Evolutionary conservation across 2,329 filamentous ascomycete species (phyloP), one percentile per base, ranked within the genome.

Genomic region (Pestalotiopsis fici): DNA sequence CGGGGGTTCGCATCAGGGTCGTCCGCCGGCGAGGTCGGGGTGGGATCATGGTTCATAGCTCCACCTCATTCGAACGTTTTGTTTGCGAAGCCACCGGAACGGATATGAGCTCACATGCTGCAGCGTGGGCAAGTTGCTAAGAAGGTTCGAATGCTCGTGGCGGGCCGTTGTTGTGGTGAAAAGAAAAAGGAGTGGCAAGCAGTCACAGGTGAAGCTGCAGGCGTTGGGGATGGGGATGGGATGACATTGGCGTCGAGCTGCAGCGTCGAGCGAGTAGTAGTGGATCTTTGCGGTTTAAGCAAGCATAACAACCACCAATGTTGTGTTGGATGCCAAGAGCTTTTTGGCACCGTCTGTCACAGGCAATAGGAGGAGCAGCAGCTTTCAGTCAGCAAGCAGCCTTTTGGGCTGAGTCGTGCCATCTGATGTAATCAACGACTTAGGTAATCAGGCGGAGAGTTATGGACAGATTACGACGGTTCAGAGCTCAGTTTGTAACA

Each of bases 21-120:
- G 31, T 75, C 71, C 73, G 79, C 78, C 76, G 79, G 77, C 76
- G 76, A 78, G 78, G 78, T 80, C 77, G 80, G 76, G 77, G 76
- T 77, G 77, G 78, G 73, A 81, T 79, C 81, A 82, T 83, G 71
- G 80, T 78, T 82, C 80, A 83, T 83, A 79, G 80, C 80, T 82
- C 79, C 74, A 74, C 77, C 77, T 77, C 77, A 79, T 75, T 77
- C 74, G 75, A 77, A 74, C 72, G 73, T 59, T 50, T 50, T 73
- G 74, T 70, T 35, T 35, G 31, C 31, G 31, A 73, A 74, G 72
- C 73, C 70, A 71, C 71, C 71, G 69, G 71, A 65, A 60, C 68
- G 67, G 47, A 43, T 70, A 66, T 70, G 66, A 70, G 71, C 74
- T 78, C 73, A 78, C 76, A 78, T 78, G 72, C 74, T 78, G 75